phyloP scores from a whole-genome alignment of 2,329 filamentous ascomycete species.

The Sporothrix dimorphospora region DNA sequence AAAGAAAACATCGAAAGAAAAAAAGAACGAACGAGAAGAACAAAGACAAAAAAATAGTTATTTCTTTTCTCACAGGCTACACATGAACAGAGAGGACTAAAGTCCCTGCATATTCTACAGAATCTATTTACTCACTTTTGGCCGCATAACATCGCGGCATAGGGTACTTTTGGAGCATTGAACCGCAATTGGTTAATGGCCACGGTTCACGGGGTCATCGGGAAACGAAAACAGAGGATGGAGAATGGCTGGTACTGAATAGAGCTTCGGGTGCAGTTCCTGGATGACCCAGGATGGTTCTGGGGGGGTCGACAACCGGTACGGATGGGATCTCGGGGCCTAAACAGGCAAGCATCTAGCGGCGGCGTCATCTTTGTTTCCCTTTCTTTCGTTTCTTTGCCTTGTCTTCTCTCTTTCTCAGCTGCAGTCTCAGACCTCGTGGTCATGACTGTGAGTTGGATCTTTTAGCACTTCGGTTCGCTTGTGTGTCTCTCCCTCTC shows the following conservation, averaged over 20 bases:
- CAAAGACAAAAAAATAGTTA: neutral
- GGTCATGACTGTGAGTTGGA: neutral
- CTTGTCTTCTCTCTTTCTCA: neutral
- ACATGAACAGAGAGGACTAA: neutral
- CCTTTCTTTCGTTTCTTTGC: neutral
- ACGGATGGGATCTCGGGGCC: neutral
- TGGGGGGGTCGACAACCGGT: neutral
- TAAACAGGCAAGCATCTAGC: neutral
- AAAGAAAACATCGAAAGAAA: neutral
- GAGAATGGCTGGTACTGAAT: neutral
- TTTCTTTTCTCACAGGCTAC: neutral
- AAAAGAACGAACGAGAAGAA: neutral
- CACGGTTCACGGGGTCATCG: neutral
- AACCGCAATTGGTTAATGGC: neutral
- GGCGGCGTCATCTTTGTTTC: neutral
- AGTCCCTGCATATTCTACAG: neutral
- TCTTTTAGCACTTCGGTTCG: neutral
- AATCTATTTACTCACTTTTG: neutral
- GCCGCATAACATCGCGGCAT: neutral
- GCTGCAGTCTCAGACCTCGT: neutral
- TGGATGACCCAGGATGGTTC: neutral
- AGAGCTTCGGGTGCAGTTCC: neutral
- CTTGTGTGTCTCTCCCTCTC: too few relatives aligned
- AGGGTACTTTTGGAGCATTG: neutral
- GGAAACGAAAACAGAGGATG: neutral